Evolutionary conservation across 2,329 filamentous ascomycete species (phyloP).

Genomic region (Curvularia sp.): DNA sequence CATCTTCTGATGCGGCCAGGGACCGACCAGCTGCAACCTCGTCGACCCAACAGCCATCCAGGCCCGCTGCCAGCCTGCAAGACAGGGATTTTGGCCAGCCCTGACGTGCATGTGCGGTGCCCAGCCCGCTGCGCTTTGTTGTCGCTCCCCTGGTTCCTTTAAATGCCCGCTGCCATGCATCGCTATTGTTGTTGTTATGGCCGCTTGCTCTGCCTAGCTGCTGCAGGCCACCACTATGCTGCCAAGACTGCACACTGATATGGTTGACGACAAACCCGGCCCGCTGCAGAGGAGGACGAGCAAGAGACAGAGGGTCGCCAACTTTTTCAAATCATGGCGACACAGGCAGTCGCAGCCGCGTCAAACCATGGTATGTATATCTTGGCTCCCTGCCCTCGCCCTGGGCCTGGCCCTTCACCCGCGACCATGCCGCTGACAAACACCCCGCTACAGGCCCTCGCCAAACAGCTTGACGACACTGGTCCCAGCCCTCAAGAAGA

Average conservation of each 20-base stretch:
- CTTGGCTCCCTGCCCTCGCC: conserved; percentile 11
- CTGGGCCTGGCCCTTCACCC: background rate
- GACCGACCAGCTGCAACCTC: conserved; percentile 23
- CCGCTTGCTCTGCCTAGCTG: conserved; percentile 15
- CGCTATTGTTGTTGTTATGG: conserved; percentile 1
- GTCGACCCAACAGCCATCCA: conserved; percentile 26
- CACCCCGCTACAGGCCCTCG: conserved; percentile 26
- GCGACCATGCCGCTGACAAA: conserved; percentile 26
- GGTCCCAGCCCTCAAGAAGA: conserved; percentile 15
- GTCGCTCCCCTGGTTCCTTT: conserved; percentile 26
- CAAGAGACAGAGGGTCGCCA: conserved; percentile 41
- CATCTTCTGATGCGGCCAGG: conserved; percentile 38
- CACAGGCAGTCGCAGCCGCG: conserved; percentile 29
- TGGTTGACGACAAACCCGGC: conserved; percentile 26
- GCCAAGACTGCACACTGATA: conserved; percentile 35
- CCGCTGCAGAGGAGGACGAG: conserved; percentile 37
- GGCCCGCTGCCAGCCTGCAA: conserved; percentile 8
- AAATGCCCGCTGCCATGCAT: conserved; percentile 33
- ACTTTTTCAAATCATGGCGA: conserved; percentile 43
- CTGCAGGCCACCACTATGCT: conserved; percentile 36
- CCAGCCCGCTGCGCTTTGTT: conserved; percentile 34
- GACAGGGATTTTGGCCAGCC: conserved; percentile 41
- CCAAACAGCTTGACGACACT: conserved; percentile 12
- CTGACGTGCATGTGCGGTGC: conserved; percentile 35
- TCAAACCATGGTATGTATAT: conserved; percentile 28